phyloP scores from a whole-genome alignment of 1,284 basidiomycete genomes.

The Peniophora sp. region DNA sequence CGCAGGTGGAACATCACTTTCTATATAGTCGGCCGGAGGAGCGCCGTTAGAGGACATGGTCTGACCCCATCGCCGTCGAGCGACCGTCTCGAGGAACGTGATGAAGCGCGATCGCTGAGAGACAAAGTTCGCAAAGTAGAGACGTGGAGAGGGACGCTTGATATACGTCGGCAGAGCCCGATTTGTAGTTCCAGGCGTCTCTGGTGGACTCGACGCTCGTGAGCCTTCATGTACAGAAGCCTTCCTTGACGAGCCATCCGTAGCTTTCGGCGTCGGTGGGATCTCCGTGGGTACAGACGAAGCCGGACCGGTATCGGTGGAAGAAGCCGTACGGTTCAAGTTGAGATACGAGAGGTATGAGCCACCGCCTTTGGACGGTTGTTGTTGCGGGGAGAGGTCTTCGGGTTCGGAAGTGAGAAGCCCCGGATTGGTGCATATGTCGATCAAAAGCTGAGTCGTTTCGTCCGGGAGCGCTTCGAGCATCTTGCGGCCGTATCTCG shows the following conservation, averaged over 20 bases:
- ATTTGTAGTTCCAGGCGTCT: slow-evolving; percentile 14
- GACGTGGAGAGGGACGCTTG: slow-evolving; percentile 71
- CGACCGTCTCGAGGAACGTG: slow-evolving; percentile 85
- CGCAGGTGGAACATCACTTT: slow-evolving; percentile 16
- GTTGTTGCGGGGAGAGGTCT: slow-evolving; percentile 18
- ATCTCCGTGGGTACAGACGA: slow-evolving; percentile 36
- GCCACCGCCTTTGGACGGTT: slow-evolving; percentile 30
- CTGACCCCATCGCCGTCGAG: slow-evolving; percentile 76
- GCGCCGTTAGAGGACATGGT: slow-evolving; percentile 15
- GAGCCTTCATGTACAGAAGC: slow-evolving; percentile 13
- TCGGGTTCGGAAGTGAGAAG: slow-evolving; percentile 36
- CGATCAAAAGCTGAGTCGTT: slow-evolving; percentile 87
- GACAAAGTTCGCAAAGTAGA: slow-evolving; percentile 93
- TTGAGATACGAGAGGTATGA: slow-evolving; percentile 78
- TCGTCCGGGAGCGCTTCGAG: slow-evolving; percentile 77
- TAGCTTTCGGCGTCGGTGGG: not conserved
- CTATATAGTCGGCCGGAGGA: slow-evolving; percentile 29
- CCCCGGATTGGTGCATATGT: slow-evolving; percentile 73
- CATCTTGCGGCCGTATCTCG: slow-evolving; percentile 79
- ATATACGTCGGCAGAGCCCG: slow-evolving; percentile 18
- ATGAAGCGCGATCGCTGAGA: slow-evolving; percentile 83
- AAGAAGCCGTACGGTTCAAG: slow-evolving; percentile 43
- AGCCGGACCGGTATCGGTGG: slow-evolving; percentile 41
- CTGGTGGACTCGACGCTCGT: slow-evolving; percentile 20
- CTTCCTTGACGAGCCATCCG: slow-evolving; percentile 12